Evolutionary conservation across 768 basidiomycete species (phyloP).

Genomic region (Rhodosporidiobolus odoratus): DNA sequence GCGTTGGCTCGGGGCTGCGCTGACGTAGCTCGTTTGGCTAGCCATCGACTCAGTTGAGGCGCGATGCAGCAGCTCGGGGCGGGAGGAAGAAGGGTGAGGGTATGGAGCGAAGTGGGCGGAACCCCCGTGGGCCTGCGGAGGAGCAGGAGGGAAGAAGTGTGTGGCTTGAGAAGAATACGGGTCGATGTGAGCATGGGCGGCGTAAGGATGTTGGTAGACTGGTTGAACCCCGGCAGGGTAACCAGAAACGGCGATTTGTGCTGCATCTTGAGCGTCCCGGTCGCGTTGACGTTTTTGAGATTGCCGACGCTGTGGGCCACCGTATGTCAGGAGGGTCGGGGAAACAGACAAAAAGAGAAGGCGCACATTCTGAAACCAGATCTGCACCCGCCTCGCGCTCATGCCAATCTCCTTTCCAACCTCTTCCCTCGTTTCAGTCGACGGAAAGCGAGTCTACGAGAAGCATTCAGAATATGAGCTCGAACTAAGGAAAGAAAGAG

Average conservation of each 20-base stretch:
- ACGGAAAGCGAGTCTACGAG: constrained; percentile 74
- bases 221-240: not conserved
- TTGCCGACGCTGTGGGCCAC: constrained; percentile 23
- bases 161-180: not conserved
- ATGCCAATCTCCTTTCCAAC: constrained; percentile 81
- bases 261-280: constrained; percentile 24
- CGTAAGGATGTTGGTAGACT: constrained; percentile 15
- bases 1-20: not conserved
- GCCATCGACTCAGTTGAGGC: constrained; percentile 28
- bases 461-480: not conserved
- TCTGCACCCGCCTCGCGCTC: constrained; percentile 81
- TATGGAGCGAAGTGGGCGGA: not conserved
- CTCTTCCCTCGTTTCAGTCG: constrained; percentile 78
- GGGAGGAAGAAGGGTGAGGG: not conserved
- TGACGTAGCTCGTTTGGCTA: constrained; percentile 8
- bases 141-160: constrained; percentile 7
- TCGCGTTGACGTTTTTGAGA: constrained; percentile 38
- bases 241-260: not conserved
- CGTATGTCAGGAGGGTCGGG: rapidly evolving
- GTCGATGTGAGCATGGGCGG: not conserved
- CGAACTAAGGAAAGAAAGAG: not conserved
- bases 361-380: constrained; percentile 40
- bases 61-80: constrained; percentile 14
- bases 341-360: no score
- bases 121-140: not conserved